phyloP scores from a whole-genome alignment of 768 basidiomycete genomes.

The Rhodotorula kratochvilovae region DNA sequence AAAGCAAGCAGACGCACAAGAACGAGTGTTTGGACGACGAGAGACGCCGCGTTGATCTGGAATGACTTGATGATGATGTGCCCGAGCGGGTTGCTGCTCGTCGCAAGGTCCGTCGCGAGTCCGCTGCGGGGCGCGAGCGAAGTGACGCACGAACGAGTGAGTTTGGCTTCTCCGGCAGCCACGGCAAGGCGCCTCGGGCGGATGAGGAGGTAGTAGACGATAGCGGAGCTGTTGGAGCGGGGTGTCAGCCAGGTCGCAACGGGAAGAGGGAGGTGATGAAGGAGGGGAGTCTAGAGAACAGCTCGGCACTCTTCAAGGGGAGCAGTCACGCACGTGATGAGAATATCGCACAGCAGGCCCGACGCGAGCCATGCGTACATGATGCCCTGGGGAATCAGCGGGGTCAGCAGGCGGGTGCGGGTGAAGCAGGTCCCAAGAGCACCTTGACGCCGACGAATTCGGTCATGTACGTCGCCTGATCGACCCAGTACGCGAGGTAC shows the following conservation, averaged over 20 bases:
- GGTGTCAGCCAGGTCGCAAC: no score
- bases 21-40: neutral
- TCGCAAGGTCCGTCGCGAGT: neutral
- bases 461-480: neutral
- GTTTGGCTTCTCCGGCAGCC: no score
- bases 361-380: neutral
- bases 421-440: neutral
- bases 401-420: neutral
- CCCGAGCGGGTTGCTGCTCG: no score
- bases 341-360: neutral
- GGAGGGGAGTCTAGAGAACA: no score
- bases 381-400: neutral
- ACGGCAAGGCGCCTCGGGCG: no score
- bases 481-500: neutral
- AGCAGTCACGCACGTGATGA: neutral
- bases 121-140: no score
- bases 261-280: no score
- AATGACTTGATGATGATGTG: neutral
- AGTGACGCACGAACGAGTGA: no score
- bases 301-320: no score
- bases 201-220: no score
- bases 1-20: neutral
- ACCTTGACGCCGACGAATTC: neutral
- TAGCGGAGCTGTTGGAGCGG: no score
- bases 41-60: neutral